A percentile compares a stretch with the other conserved stretches of the same genome.
Conservation (phyloP, 148 eudicot species). For the Fagopyrum esculentum region DNA sequence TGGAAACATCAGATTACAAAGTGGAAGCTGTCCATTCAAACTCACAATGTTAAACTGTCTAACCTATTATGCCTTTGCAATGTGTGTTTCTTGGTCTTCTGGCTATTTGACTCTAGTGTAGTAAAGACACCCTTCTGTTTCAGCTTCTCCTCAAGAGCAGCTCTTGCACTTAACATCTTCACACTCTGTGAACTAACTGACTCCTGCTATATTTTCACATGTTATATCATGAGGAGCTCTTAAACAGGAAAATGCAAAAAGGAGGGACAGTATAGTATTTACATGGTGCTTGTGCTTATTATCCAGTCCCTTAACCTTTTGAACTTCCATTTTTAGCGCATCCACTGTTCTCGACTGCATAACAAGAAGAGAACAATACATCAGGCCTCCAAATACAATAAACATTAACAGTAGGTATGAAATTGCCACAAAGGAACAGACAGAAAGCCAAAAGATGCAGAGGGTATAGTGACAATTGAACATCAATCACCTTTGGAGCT, state of each 20-base stretch:
- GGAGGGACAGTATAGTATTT: not conserved
- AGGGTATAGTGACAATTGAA: not conserved
- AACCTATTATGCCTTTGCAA: slow-evolving; percentile 51
- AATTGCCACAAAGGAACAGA: not conserved
- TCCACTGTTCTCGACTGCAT: not conserved
- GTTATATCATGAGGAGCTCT: not conserved
- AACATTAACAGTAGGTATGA: not conserved
- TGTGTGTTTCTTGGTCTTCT: slow-evolving; percentile 26
- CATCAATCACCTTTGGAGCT: slow-evolving; percentile 24
- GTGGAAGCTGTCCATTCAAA: not conserved
- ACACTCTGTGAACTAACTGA: slow-evolving; percentile 58
- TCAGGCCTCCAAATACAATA: not conserved
- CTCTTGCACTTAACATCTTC: slow-evolving; percentile 81
- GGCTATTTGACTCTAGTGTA: slow-evolving; percentile 35
- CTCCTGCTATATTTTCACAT: slow-evolving; percentile 34
- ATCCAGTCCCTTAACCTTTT: not conserved
- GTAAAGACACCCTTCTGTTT: slow-evolving; percentile 59
- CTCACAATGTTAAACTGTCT: not conserved
- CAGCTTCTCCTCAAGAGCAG: slow-evolving; percentile 76
- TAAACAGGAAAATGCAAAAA: not conserved
- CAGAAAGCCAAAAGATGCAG: not conserved
- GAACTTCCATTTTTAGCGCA: not conserved
- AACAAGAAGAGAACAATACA: not conserved
- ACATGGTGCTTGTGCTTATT: slow-evolving; percentile 3
- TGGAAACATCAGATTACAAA: not conserved